Percentiles rank a stretch among this genome's conserved stretches.
phyloP scores from a whole-genome alignment of 805 yeast genomes.

The Metschnikowia lachancei region DNA sequence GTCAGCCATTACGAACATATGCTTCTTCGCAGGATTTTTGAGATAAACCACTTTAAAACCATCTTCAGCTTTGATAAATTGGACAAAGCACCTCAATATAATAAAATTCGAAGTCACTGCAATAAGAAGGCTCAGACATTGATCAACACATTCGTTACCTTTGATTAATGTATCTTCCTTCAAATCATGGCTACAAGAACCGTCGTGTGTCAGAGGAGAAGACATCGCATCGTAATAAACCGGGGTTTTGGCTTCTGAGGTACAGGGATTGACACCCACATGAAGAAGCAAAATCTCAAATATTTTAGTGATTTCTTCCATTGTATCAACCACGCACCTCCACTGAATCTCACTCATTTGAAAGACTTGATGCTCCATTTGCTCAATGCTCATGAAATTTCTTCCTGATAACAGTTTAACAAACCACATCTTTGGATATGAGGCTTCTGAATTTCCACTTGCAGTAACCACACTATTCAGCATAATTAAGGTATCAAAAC shows the following conservation, averaged over 20 bases:
- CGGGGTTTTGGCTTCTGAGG: background rate
- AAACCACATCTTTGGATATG: slow-evolving; percentile 10
- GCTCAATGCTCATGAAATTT: slow-evolving; percentile 22
- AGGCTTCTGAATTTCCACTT: background rate
- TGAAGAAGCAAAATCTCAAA: slow-evolving; percentile 26
- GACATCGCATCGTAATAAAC: slow-evolving; percentile 7
- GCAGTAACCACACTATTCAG: slow-evolving; percentile 4
- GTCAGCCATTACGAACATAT: background rate
- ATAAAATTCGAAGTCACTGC: slow-evolving; percentile 21
- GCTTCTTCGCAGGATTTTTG: background rate
- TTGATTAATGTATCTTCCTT: slow-evolving; percentile 22
- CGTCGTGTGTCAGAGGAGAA: background rate
- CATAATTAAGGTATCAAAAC: slow-evolving; percentile 35
- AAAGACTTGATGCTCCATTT: slow-evolving; percentile 17
- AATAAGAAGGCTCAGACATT: slow-evolving; percentile 18
- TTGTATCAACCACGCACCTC: slow-evolving; percentile 29
- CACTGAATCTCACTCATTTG: slow-evolving; percentile 23
- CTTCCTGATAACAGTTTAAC: slow-evolving; percentile 23
- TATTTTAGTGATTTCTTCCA: slow-evolving; percentile 22
- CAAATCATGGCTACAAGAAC: background rate
- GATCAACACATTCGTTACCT: slow-evolving; percentile 19
- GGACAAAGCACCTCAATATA: slow-evolving; percentile 17
- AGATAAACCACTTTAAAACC: slow-evolving; percentile 4
- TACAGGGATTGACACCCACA: slow-evolving; percentile 5
- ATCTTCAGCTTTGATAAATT: slow-evolving; percentile 6